Conservation (phyloP, 805 yeast species). For the Diddensiella caesifluorescens region DNA sequence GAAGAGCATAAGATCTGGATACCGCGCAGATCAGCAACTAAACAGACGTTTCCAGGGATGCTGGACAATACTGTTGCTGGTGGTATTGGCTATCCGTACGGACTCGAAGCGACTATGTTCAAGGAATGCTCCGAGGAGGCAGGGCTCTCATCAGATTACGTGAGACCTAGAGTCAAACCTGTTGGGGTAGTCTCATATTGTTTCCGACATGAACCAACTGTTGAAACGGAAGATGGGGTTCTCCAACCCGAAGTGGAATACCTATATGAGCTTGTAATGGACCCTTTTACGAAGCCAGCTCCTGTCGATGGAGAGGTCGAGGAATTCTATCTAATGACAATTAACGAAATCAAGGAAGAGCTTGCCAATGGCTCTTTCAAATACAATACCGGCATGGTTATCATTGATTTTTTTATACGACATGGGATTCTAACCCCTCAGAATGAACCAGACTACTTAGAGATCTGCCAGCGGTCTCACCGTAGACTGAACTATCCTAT, state of each 20-base stretch:
- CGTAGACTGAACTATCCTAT: constrained; percentile 67
- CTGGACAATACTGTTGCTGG: constrained; percentile 95
- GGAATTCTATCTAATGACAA: constrained; percentile 57
- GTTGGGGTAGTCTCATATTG: constrained; percentile 67
- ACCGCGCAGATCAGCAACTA: constrained; percentile 70
- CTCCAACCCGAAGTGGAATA: constrained; percentile 88
- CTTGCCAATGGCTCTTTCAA: constrained; percentile 63
- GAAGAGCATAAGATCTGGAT: constrained; percentile 55
- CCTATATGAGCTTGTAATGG: constrained; percentile 64
- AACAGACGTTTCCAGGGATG: constrained; percentile 86
- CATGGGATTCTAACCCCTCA: constrained; percentile 68
- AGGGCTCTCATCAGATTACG: constrained; percentile 54
- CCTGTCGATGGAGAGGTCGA: constrained; percentile 75
- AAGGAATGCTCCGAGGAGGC: constrained; percentile 94
- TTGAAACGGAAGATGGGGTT: constrained; percentile 45
- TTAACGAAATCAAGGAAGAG: constrained; percentile 51
- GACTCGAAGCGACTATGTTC: constrained; percentile 65
- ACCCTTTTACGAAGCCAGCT: constrained; percentile 41
- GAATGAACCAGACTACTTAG: constrained; percentile 59
- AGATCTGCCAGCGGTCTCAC: constrained; percentile 57
- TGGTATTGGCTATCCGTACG: constrained; percentile 80
- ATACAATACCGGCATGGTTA: constrained; percentile 79
- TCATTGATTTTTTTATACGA: constrained; percentile 82
- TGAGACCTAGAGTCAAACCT: constrained; percentile 40
- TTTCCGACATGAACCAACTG: constrained; percentile 27